phyloP scores from a whole-genome alignment of 2,329 filamentous ascomycete species.

The Fusarium fujikuroi region DNA sequence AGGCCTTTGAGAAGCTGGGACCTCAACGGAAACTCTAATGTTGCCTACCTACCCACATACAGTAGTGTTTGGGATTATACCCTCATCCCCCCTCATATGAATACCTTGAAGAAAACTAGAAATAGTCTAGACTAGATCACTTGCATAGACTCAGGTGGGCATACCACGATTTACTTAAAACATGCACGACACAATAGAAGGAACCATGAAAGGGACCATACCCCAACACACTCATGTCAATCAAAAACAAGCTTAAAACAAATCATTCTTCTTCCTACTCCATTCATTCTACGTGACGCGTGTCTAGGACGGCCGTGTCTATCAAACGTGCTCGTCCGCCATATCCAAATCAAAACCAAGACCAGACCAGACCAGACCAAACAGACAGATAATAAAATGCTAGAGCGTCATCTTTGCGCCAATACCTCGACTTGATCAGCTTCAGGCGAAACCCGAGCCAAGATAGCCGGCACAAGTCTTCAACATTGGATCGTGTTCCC shows the following conservation, averaged over 20 bases:
- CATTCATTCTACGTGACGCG: slow-evolving; percentile 41
- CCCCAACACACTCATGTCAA: not conserved
- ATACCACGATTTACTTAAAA: not conserved
- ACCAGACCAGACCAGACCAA: not conserved
- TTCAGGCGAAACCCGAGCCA: slow-evolving; percentile 8
- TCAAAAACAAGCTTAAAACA: slow-evolving; percentile 11
- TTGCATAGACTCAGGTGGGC: not conserved
- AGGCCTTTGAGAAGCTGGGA: slow-evolving; percentile 66
- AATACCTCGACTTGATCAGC: slow-evolving; percentile 25
- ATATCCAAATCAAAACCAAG: slow-evolving; percentile 15
- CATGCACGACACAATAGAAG: not conserved
- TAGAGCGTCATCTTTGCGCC: slow-evolving; percentile 42
- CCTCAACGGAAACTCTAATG: slow-evolving; percentile 25
- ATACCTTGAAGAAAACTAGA: not conserved
- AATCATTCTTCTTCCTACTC: slow-evolving; percentile 33
- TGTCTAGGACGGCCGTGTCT: slow-evolving; percentile 42
- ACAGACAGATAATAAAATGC: slow-evolving; percentile 22
- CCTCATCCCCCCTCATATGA: not conserved
- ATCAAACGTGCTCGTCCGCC: slow-evolving; percentile 42
- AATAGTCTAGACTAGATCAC: not conserved
- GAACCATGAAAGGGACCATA: not conserved
- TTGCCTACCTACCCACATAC: not conserved
- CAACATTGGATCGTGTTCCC: slow-evolving; percentile 41
- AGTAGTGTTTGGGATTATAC: not conserved
- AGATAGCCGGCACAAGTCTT: not conserved